Evolutionary conservation across 306 rosid genomes (phyloP), one percentile per base, ranked within the genome.

Genomic region (Cucumis cinereus): DNA sequence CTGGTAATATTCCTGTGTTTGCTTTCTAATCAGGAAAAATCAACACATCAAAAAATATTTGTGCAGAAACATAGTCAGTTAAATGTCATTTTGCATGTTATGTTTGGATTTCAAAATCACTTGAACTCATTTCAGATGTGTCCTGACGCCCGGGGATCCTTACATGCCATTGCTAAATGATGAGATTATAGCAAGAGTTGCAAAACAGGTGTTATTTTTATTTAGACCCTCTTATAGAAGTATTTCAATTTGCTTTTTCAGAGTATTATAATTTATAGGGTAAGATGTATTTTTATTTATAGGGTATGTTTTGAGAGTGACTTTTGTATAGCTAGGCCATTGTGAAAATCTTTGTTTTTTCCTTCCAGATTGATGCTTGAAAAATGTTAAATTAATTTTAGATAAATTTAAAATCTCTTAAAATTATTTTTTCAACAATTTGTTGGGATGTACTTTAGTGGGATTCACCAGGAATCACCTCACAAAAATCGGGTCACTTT

Each of bases 61-160:
- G 0, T n/a, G 59, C 35, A 30, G 73, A 67, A 40, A 40, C 53
- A 2, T 40, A 22, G 12, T 41, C n/a, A 15, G 17, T 38, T 36
- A 19, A 38, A n/a, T 64, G 73, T 40, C 12, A 22, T 67, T 41
- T 67, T 2, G 30, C 19, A 41, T 67, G 17, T 13, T 40, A 68
- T 68, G 35, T 40, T 38, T 67, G 22, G 33, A 49, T 73, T 73
- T 22, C n/a, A 76, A 79, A 73, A 58, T 20, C 28, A 17, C 77
- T 79, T 72, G 41, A 8, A n/a, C 74, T 74, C 35, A 30, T 30
- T 62, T 78, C 91, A 94, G 99, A 79, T 94, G 99, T 82, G 99
- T 94, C 82, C 80, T 92, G 78, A 94, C 99, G 0, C 99, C 99
- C 4, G 99, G 99, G 60, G 99, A 92, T 86, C 99, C 99, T 56